Evolutionary conservation across 306 rosid genomes (phyloP), one percentile per base, ranked within the genome.

Genomic region (Luffa acutangula): DNA sequence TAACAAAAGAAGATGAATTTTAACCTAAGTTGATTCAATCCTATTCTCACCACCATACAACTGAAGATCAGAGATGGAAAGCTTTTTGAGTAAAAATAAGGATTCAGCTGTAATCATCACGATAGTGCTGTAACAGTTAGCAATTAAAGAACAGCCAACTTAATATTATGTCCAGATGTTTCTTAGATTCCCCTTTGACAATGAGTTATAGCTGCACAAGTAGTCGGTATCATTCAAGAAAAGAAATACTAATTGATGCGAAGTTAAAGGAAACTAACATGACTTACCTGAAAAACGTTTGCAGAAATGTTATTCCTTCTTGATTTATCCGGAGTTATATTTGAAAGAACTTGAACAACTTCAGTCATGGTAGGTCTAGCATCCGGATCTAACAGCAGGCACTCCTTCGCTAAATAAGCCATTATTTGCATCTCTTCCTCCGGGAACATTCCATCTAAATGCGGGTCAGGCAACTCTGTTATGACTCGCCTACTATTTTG

Each of bases 391-490:
- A 90, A 85, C 34, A 90, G 83, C 83, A 95, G 89, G 80, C 99
- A 95, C 84, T 95, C 99, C 86, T 91, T 92, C 67, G 99, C 97
- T 78, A 95, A 86, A 88, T 88, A 89, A 77, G 97, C 97, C 97
- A 95, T 90, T 87, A 95, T 84, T 41, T 89, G 93, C 91, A 95
- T 77, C 87, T 95, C 99, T 74, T 91, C 93, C 85, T 83, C 88
- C 9, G 93, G 97, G 85, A 87, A 93, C 71, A 88, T 82, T 65
- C 97, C 94, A 43, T 85, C 82, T 85, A 95, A 87, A 81, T 66
- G 80, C 5, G 93, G 97, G 80, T 95, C 97, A 8, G 82, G 85
- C 84, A 94, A 82, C 82, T 94, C 97, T 0, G 75, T 80, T 25
- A 87, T 83, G 80, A 91, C 89, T 81, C 91, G 90, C 79, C 85